A percentile compares a stretch with the other conserved stretches of the same genome.
phyloP scores from a whole-genome alignment of 2,329 filamentous ascomycete species.

The Colletotrichum euphorbiae region DNA sequence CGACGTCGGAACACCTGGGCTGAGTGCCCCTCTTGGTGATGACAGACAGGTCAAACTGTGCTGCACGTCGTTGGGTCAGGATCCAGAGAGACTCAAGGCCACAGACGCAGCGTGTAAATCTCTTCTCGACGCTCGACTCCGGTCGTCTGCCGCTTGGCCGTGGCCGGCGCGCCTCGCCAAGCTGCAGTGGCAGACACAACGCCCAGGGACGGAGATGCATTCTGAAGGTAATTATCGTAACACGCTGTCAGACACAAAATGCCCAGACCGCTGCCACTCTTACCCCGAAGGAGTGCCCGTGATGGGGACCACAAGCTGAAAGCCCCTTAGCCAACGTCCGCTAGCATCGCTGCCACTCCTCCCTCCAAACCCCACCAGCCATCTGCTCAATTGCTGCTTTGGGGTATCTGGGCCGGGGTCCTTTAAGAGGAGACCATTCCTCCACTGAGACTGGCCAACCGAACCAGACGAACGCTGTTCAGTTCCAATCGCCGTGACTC shows the following conservation, averaged over 20 bases:
- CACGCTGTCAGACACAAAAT: not conserved
- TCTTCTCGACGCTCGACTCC: constrained; percentile 7
- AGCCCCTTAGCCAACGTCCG: constrained; percentile 4
- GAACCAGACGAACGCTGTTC: constrained; percentile 37
- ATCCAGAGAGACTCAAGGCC: constrained; percentile 12
- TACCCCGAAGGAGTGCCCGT: constrained; percentile 2
- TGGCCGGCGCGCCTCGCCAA: constrained; percentile 12
- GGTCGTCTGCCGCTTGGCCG: constrained; percentile 4
- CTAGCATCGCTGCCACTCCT: not conserved
- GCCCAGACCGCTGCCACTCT: constrained; percentile 18
- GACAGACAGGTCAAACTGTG: constrained; percentile 22
- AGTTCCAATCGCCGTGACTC: constrained; percentile 38
- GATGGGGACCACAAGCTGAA: not conserved
- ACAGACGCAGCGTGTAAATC: not conserved
- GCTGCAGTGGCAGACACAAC: constrained; percentile 8
- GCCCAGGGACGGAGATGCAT: not conserved
- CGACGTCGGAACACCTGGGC: constrained; percentile 39
- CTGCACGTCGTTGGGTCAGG: constrained; percentile 22
- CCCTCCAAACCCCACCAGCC: constrained; percentile 22
- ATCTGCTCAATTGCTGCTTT: constrained; percentile 38
- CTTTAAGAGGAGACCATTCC: constrained; percentile 22
- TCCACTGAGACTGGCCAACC: constrained; percentile 21
- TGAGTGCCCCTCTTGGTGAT: constrained; percentile 38
- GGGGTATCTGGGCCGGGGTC: constrained; percentile 23
- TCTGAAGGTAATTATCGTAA: not conserved